Percentiles rank a stretch among this genome's conserved stretches.
Conservation (phyloP, 257 asterid genomes). For the Ajuga chamaepitys region DNA sequence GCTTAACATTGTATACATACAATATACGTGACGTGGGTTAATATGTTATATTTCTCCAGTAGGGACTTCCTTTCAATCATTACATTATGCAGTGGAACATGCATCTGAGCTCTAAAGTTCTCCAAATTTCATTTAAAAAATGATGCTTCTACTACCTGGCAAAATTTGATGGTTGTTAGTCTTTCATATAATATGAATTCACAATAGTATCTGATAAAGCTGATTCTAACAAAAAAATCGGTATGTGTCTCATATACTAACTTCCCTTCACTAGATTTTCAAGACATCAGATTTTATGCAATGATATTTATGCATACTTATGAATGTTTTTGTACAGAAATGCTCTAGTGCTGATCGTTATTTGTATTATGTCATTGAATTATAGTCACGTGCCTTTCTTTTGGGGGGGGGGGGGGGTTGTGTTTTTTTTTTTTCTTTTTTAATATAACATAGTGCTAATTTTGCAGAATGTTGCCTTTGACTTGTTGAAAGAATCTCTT, state of each 20-base stretch:
- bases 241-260: background rate
- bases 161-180: background rate
- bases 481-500: constrained; percentile 63
- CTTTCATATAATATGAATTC: background rate
- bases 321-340: background rate
- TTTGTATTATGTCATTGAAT: background rate
- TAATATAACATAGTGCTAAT: constrained; percentile 3
- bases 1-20: background rate
- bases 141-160: background rate
- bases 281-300: background rate
- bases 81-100: background rate
- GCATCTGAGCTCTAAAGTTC: background rate
- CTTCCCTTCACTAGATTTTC: background rate
- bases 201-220: background rate
- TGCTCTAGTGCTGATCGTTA: background rate
- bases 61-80: background rate
- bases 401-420: too few species aligned
- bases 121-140: background rate
- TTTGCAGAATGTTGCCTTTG: constrained; percentile 90
- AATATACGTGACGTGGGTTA: background rate
- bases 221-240: background rate
- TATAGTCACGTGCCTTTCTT: background rate
- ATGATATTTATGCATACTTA: background rate
- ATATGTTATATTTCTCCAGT: background rate
- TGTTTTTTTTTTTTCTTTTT: too few species aligned